Evolutionary conservation across 208 protist species (phyloP).

Genomic region (Paratrypanosoma confusum): DNA sequence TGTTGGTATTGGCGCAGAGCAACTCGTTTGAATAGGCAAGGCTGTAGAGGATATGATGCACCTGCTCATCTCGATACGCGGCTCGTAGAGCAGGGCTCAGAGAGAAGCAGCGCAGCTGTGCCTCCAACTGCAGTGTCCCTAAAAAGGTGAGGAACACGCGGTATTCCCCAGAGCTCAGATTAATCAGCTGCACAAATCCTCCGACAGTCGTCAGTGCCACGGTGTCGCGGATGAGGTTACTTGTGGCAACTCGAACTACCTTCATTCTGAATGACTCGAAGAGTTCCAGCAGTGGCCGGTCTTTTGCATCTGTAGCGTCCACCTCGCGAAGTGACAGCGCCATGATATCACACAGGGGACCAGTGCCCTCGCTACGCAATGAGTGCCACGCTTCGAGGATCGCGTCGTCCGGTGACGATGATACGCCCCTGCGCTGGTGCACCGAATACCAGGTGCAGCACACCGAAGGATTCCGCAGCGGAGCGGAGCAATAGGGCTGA

Average conservation of each 20-base stretch:
- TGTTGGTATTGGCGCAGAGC: constrained; percentile 47
- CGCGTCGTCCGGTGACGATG: too few species aligned
- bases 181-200: constrained; percentile 73
- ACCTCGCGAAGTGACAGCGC: constrained; percentile 44
- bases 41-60: constrained; percentile 41
- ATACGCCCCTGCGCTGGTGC: too few species aligned
- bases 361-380: too few species aligned
- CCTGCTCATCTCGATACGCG: constrained; percentile 7
- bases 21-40: constrained; percentile 81
- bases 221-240: constrained; percentile 25
- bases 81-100: constrained; percentile 42
- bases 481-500: too few species aligned
- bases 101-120: constrained; percentile 63
- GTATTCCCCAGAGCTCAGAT: constrained; percentile 49
- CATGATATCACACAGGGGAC: constrained; percentile 3
- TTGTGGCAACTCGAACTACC: constrained; percentile 45
- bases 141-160: constrained; percentile 71
- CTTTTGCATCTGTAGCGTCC: constrained; percentile 20
- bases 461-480: too few species aligned
- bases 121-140: constrained; percentile 43
- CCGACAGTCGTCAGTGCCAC: constrained; percentile 57
- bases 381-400: too few species aligned
- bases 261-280: constrained; percentile 56
- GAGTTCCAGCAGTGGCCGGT: constrained; percentile 35
- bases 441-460: too few species aligned